Evolutionary conservation across 345 rosid species (phyloP), one percentile per base, ranked within the genome.

Genomic region (Rhodomyrtus tomentosa): DNA sequence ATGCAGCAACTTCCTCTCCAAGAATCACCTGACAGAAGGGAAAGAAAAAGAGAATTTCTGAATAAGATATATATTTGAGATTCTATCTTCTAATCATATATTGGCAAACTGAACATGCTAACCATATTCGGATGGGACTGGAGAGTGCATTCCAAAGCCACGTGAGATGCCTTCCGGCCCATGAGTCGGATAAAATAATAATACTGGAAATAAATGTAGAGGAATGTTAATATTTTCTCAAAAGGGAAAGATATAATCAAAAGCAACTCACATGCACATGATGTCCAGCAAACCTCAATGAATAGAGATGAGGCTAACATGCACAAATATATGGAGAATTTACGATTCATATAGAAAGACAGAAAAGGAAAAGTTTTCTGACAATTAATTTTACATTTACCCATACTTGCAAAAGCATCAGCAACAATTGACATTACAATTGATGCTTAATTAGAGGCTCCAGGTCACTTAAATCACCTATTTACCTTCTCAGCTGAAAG

Each of bases 91-190:
- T 81, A 72, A 56, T 27, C 49, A 5, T 13, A 84, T 53, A 53
- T 58, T 16, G 48, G 29, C 55, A 81, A 45, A 18, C 83, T 15
- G 51, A 36, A 72, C 53, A 86, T 79, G 87, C 95, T 59, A 82
- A 95, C 99, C 99, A 97, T 91, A 88, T 97, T 97, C 3, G 99
- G 99, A 88, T 97, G 99, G 90, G 99, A 95, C 88, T 95, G 99
- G 83, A 95, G 98, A 56, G 99, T 91, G 91, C 99, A 97, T 85
- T 97, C 99, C 86, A 97, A 92, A 36, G 99, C 99, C 82, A 97
- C 99, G 86, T 95, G 99, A 15, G 99, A 97, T 86, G 95, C 96
- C 91, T 92, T 96, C 85, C 99, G 91, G 27, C 99, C 99, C 99
- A 98, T 98, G 85, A 98, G 97, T 80, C 99, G 96, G 85, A 98